A percentile compares a stretch with the other conserved stretches of the same genome.
phyloP scores from a whole-genome alignment of 441 rosid genomes.

The Gossypium schwendimanii region DNA sequence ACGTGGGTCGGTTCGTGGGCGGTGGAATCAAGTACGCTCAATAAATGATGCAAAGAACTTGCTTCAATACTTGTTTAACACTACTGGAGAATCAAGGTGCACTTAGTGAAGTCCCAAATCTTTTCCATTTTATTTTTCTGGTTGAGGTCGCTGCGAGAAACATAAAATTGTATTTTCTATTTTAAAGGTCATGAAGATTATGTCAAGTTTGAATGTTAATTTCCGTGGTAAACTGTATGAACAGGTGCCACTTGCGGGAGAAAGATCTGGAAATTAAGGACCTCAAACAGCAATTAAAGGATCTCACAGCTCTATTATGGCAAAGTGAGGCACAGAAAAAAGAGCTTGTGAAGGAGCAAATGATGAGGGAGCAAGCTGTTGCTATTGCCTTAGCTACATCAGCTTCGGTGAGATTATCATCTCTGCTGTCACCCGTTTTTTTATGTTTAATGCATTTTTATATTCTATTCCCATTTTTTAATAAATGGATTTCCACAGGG shows the following conservation, averaged over 20 bases:
- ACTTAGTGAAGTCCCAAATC: background rate
- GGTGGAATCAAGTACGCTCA: constrained; percentile 54
- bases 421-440: background rate
- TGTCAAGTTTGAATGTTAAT: background rate
- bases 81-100: constrained; percentile 55
- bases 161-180: background rate
- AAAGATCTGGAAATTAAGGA: constrained; percentile 52
- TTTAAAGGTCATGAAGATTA: background rate
- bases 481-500: constrained; percentile 34
- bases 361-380: constrained; percentile 49
- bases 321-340: constrained; percentile 50
- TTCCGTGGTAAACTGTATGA: constrained; percentile 2
- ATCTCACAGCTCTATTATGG: constrained; percentile 41
- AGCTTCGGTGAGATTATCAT: constrained; percentile 30
- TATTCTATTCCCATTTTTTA: background rate
- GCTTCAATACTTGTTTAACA: constrained; percentile 54
- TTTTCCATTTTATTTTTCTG: background rate
- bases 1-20: constrained; percentile 43
- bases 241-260: constrained; percentile 57
- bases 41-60: constrained; percentile 59
- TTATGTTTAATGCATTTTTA: background rate
- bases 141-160: background rate
- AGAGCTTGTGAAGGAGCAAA: constrained; percentile 49
- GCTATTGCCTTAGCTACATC: constrained; percentile 49
- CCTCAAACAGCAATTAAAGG: constrained; percentile 47